Evolutionary conservation across 1,284 basidiomycete species (phyloP).

Genomic region (Filobasidium uniguttulatum): DNA sequence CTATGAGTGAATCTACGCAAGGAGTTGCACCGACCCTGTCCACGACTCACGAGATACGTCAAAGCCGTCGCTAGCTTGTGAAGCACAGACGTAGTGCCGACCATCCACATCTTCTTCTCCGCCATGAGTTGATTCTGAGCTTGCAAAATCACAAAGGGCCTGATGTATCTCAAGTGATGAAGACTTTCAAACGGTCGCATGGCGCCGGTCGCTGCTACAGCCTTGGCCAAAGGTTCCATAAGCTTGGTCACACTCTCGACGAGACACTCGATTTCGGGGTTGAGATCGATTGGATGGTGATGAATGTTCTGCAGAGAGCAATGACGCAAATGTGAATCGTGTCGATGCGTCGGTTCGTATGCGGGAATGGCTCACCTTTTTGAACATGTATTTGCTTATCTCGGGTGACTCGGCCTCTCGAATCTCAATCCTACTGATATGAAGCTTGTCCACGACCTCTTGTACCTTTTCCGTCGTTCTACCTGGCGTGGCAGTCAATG

Average conservation of each 20-base stretch:
- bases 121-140: neutral
- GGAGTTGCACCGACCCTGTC: neutral
- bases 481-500: slow-evolving; percentile 91
- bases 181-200: neutral
- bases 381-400: slow-evolving; percentile 70
- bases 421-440: slow-evolving; percentile 92
- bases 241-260: slow-evolving; percentile 19
- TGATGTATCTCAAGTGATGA: neutral
- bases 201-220: neutral
- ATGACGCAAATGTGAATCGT: neutral
- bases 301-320: slow-evolving; percentile 43
- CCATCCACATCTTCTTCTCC: neutral
- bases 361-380: slow-evolving; percentile 49
- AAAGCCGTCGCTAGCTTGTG: slow-evolving; percentile 56
- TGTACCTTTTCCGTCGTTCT: slow-evolving; percentile 75
- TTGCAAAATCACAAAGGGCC: neutral
- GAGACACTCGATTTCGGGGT: slow-evolving; percentile 28
- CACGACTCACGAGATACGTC: slow-evolving; percentile 55
- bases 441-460: slow-evolving; percentile 80
- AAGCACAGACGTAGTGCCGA: slow-evolving; percentile 17
- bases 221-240: neutral
- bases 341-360: neutral
- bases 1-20: neutral
- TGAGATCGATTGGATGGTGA: slow-evolving; percentile 59
- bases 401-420: slow-evolving; percentile 84